Evolutionary conservation across 805 yeast species (phyloP), one percentile per base, ranked within the genome.

Genomic region (Pachysolen tannophilus): DNA sequence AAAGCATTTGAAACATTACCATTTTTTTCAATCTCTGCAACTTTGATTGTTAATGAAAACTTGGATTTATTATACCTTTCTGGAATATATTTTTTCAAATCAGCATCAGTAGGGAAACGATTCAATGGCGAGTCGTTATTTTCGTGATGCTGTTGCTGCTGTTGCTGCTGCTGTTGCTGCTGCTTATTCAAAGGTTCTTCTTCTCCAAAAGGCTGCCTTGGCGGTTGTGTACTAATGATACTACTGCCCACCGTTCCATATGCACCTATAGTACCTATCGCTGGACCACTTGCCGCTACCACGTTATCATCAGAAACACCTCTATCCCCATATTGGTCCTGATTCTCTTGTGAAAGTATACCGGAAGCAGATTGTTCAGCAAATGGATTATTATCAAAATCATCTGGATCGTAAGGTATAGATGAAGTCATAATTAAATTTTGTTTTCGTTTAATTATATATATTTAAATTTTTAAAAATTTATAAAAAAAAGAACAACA

Each of bases 1-100:
- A 69, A 71, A 52, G 76, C 80, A 39, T 74, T 72, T 6, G 57
- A 50, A 3, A 50, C 33, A 5, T 60, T 58, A 0, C 77, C 79
- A 38, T 69, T 71, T 46, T 78, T 70, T 55, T 88, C 97, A 32
- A 92, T 62, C 10, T 72, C 82, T 2, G 71, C 69, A 3, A 90
- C 78, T 34, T 67, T 72, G 21, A 84, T 65, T 1, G 49, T 48
- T 28, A 90, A 41, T 34, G 45, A 52, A 42, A 66, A 69, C 35
- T 58, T 39, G 15, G 35, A 55, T 20, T 54, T 55, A 33, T 65
- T 58, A 41, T 63, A 60, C 42, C 79, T 49, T 44, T 74, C 80
- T 1, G 80, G 80, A 9, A 74, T 40, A 33, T 67, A 60, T 42
- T 53, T 59, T 36, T 63, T 61, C 26, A 72, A 44, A 37, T 71